A percentile compares a stretch with the other conserved stretches of the same genome.
These are phyloP conservation scores for Didymella pomorum DNA, from an alignment of 2,329 filamentous ascomycete genomes.

Conservation along the genomic window DNA sequence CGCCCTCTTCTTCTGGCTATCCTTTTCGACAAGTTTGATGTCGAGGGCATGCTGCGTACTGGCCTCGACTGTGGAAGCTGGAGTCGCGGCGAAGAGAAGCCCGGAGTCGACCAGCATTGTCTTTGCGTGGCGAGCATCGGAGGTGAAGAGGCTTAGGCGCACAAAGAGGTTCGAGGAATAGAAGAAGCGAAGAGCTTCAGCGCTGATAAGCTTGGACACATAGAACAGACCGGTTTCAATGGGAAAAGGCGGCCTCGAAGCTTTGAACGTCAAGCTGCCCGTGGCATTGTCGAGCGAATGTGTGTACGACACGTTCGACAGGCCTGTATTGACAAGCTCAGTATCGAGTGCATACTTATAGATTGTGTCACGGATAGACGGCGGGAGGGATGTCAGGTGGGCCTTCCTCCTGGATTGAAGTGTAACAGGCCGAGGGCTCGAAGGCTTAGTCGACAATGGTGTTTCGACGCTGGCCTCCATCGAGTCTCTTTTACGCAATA, in stretches of 20 bases:
- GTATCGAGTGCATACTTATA: conserved; percentile 46
- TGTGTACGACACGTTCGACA: conserved; percentile 43
- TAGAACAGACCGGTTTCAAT: conserved; percentile 38
- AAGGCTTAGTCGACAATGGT: conserved; percentile 20
- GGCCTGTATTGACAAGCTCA: conserved; percentile 43
- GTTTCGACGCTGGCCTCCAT: conserved; percentile 39
- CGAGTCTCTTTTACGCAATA: conserved; percentile 38
- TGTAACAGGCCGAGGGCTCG: conserved; percentile 24
- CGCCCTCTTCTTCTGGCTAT: conserved; percentile 37
- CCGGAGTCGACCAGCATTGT: conserved; percentile 45
- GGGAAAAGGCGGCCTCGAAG: conserved; percentile 42
- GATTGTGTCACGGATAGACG: conserved; percentile 44
- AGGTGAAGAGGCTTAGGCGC: conserved; percentile 34
- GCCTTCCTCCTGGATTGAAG: conserved; percentile 35
- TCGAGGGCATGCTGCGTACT: conserved; percentile 38
- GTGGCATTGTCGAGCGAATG: conserved; percentile 31
- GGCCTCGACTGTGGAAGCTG: conserved; percentile 15
- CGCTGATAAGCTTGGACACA: conserved; percentile 36
- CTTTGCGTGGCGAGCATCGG: conserved; percentile 43
- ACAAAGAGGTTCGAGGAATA: conserved; percentile 46
- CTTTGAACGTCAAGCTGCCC: conserved; percentile 33
- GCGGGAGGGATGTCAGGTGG: conserved; percentile 37
- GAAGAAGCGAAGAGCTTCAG: conserved; percentile 39
- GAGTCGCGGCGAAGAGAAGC: conserved; percentile 36
- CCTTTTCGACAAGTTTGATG: conserved; percentile 40